These are phyloP conservation scores for Flaveria linearis DNA, from an alignment of 129 eudicot species.

Conservation along the genomic window DNA sequence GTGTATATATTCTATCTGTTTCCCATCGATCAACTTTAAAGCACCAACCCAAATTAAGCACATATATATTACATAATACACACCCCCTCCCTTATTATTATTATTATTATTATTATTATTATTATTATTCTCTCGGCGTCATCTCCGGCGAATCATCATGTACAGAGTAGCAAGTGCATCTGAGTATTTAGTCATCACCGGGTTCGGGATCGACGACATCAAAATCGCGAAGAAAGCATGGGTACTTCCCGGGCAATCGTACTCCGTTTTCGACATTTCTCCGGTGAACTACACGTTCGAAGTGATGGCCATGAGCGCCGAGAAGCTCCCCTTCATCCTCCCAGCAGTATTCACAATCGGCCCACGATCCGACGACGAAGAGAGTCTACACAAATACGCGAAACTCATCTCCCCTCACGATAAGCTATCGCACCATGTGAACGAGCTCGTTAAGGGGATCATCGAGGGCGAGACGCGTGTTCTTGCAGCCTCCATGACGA, in stretches of 20 bases:
- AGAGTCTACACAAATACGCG: slow-evolving; percentile 55
- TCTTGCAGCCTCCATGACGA: slow-evolving; percentile 69
- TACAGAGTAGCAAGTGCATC: slow-evolving; percentile 64
- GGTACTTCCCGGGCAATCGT: slow-evolving; percentile 63
- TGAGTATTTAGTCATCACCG: slow-evolving; percentile 61
- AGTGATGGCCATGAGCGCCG: slow-evolving; percentile 77
- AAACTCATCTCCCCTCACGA: slow-evolving; percentile 63
- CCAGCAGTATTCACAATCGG: slow-evolving; percentile 73
- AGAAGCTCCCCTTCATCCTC: slow-evolving; percentile 64
- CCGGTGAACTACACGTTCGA: slow-evolving; percentile 72
- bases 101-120: background rate
- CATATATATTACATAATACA: background rate
- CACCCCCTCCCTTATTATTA: background rate
- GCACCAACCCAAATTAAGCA: background rate
- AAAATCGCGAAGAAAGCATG: slow-evolving; percentile 60
- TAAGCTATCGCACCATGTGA: slow-evolving; percentile 50
- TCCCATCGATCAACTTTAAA: background rate
- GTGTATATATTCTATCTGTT: background rate
- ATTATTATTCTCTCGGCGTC: too few species aligned
- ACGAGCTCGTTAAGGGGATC: slow-evolving; percentile 64
- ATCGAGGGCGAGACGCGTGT: slow-evolving; percentile 77
- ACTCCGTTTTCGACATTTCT: slow-evolving; percentile 50
- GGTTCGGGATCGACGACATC: slow-evolving; percentile 47
- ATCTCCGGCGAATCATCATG: slow-evolving; percentile 24
- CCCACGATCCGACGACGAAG: slow-evolving; percentile 42